These are phyloP conservation scores for Dictyostelium brefeldianum DNA, from an alignment of 78 protist genomes.

Conservation along the genomic window DNA sequence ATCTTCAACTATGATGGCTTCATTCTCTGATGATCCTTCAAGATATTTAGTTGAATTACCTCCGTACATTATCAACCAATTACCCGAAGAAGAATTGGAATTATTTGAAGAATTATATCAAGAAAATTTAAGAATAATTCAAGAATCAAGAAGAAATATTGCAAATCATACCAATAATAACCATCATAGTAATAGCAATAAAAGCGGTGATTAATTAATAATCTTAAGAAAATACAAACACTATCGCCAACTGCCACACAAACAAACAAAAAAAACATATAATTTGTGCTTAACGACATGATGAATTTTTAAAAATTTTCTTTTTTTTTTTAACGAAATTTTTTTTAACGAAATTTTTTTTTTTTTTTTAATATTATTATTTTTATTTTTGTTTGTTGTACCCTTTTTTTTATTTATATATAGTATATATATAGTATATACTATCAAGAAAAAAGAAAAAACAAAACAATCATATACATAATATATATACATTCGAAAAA, in stretches of 20 bases:
- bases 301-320: too few species aligned
- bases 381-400: too few species aligned
- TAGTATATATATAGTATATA: too few species aligned
- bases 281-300: too few species aligned
- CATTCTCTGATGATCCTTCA: slow-evolving; percentile 46
- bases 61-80: slow-evolving; percentile 9
- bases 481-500: not conserved
- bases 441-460: too few species aligned
- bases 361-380: too few species aligned
- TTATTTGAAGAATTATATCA: slow-evolving; percentile 62
- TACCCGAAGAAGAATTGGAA: slow-evolving; percentile 70
- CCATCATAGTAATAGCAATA: slow-evolving; percentile 3
- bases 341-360: too few species aligned
- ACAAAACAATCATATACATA: too few species aligned
- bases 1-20: not conserved
- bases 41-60: slow-evolving; percentile 68
- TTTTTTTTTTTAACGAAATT: too few species aligned
- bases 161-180: not conserved
- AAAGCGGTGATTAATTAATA: not conserved
- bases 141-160: slow-evolving; percentile 4
- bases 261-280: not conserved
- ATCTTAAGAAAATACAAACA: not conserved
- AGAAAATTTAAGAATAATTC: slow-evolving; percentile 46
- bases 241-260: too few species aligned
- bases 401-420: too few species aligned